A percentile compares a stretch with the other conserved stretches of the same genome.
phyloP scores from a whole-genome alignment of 2,329 filamentous ascomycete species.

The Hymenoscyphus fructigenus region DNA sequence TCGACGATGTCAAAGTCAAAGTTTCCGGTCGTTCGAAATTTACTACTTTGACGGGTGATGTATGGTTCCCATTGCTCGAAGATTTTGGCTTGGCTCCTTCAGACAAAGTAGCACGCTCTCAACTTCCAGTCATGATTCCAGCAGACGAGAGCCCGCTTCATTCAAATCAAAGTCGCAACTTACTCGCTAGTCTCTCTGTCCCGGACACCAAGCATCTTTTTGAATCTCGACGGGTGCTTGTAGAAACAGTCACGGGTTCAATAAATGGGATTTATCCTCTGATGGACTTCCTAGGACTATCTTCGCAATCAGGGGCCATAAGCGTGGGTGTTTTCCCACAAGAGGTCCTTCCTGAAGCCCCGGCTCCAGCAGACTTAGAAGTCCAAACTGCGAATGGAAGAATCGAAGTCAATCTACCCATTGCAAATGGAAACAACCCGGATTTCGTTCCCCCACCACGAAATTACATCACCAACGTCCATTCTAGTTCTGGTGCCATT shows the following conservation, averaged over 20 bases:
- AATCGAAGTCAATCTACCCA: conserved; percentile 27
- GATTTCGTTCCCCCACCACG: conserved; percentile 27
- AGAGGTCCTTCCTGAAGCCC: conserved; percentile 20
- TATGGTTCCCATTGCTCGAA: conserved; percentile 26
- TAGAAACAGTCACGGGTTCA: conserved; percentile 31
- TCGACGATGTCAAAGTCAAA: conserved; percentile 31
- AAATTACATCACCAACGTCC: conserved; percentile 32
- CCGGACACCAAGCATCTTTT: conserved; percentile 17
- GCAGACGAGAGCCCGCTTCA: not conserved
- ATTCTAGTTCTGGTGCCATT: conserved; percentile 29
- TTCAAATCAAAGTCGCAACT: conserved; percentile 5
- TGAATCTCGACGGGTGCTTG: conserved; percentile 27
- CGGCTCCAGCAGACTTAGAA: conserved; percentile 30
- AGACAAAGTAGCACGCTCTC: conserved; percentile 8
- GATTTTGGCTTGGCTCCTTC: not conserved
- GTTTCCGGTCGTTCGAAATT: conserved; percentile 25
- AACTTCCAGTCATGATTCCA: not conserved
- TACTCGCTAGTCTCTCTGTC: conserved; percentile 2
- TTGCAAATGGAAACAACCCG: conserved; percentile 15
- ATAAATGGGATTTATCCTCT: conserved; percentile 34
- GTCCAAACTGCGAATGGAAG: conserved; percentile 28
- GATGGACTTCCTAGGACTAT: conserved; percentile 29
- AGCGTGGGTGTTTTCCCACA: conserved; percentile 26
- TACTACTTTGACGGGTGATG: conserved; percentile 25
- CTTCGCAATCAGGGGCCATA: conserved; percentile 30